Evolutionary conservation across 148 eudicot genomes (phyloP).

Genomic region (Vaccinium corymbosum): DNA sequence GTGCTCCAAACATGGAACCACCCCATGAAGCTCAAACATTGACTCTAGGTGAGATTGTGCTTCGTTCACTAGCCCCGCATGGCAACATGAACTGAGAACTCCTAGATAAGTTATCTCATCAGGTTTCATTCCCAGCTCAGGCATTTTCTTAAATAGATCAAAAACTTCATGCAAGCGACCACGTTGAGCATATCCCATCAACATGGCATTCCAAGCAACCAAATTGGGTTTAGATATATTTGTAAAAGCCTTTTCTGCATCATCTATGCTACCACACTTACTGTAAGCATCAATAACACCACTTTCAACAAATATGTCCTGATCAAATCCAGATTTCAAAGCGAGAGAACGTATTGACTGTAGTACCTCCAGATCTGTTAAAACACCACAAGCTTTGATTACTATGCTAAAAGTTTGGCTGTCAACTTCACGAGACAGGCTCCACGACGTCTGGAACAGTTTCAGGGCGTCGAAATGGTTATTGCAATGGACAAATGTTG

Average conservation of each 20-base stretch:
- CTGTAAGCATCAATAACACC: constrained; percentile 50
- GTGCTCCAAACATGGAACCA: constrained; percentile 57
- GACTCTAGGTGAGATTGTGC: constrained; percentile 38
- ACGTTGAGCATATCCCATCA: constrained; percentile 57
- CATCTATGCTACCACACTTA: constrained; percentile 52
- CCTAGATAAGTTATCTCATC: constrained; percentile 66
- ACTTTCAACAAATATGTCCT: constrained; percentile 45
- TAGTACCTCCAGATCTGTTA: constrained; percentile 50
- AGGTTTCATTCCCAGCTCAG: constrained; percentile 31
- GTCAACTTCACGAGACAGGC: constrained; percentile 32
- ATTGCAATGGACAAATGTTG: constrained; percentile 35
- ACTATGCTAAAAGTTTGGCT: constrained; percentile 35
- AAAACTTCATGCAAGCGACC: constrained; percentile 39
- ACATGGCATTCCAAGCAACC: constrained; percentile 65
- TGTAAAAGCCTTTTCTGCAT: constrained; percentile 38
- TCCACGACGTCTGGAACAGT: constrained; percentile 32
- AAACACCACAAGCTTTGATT: constrained; percentile 48
- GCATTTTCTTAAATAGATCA: constrained; percentile 30
- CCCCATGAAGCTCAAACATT: constrained; percentile 46
- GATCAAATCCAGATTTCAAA: constrained; percentile 36
- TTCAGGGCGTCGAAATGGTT: constrained; percentile 38
- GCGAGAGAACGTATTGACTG: constrained; percentile 43
- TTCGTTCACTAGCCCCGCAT: constrained; percentile 45
- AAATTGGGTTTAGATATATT: constrained; percentile 32
- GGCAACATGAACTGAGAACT: constrained; percentile 56